Base-by-base conservation (phyloP, 108 stramenopile species). In the Nannochloropsis gaditana region DNA sequence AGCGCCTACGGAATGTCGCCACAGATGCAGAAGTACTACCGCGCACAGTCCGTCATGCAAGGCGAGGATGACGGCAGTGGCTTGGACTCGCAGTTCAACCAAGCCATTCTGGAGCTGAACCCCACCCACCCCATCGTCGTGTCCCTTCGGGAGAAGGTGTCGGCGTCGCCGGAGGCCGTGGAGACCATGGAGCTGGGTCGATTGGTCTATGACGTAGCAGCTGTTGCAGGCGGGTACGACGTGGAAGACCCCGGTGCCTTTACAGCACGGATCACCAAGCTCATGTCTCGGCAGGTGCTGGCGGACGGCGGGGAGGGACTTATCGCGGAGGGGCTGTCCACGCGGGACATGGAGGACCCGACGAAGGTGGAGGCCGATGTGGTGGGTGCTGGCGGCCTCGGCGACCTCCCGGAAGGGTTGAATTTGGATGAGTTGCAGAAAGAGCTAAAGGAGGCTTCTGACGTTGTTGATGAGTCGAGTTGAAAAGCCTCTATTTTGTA, bases 11-110 rank as follows among this genome's bases (percentile, higher is more conserved):
- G 98, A 47, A 94, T 97, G 93, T 94, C 94, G 83, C 97, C 98
- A 43, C 96, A 93, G 73, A 99, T 99, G 98, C 96, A 96, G 84
- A 91, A 95, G n/a, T 98, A 97, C 94, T 96, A 97, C 96, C 83
- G 88, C 21, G 96, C 96, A 1, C 97, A 98, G 91, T 94, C 95
- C 9, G 96, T 97, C 17, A 95, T 96, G 11, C 82, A 93, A 44
- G 97, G 95, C 43, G 93, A 91, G 80, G 90, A 96, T 44, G 92
- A 92, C 50, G 84, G 41, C 84, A 79, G 44, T 41, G 45, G 45
- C 50, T 19, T 44, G 44, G 84, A 44, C 43, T 44, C 82, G 82
- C 82, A 44, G 82, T 82, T 81, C 21, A 92, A 94, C 89, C 93
- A 96, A 92, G 96, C 95, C 44, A 92, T 94, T 19, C 89, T 99